phyloP scores from a whole-genome alignment of 1,284 basidiomycete genomes.

The Malassezia globosa region DNA sequence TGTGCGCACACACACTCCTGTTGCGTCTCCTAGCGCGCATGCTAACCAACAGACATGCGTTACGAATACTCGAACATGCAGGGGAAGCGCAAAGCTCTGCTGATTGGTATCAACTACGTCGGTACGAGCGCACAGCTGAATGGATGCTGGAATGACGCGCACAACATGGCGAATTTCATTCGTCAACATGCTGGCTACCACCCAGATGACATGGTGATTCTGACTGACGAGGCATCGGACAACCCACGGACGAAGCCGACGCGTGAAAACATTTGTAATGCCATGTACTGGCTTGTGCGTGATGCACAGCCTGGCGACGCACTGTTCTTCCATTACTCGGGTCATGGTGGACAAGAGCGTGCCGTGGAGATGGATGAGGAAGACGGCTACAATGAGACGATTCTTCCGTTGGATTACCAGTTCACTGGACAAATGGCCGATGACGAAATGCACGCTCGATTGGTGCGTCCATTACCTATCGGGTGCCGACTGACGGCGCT shows the following conservation, averaged over 20 bases:
- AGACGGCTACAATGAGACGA: conserved; percentile 46
- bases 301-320: conserved; percentile 41
- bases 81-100: conserved; percentile 44
- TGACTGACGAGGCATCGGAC: conserved; percentile 34
- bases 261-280: conserved; percentile 42
- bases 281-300: conserved; percentile 46
- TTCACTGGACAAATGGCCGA: conserved; percentile 43
- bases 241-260: conserved; percentile 42
- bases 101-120: conserved; percentile 46
- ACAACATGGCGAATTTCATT: conserved; percentile 44
- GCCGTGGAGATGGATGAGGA: conserved; percentile 43
- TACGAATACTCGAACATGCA: conserved; percentile 44
- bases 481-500: conserved; percentile 36
- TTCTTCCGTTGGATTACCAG: conserved; percentile 45
- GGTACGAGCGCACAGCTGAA: conserved; percentile 24
- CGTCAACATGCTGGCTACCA: conserved; percentile 37
- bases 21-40: too few species aligned
- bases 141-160: conserved; percentile 46
- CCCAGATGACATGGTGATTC: conserved; percentile 45
- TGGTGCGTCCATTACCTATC: conserved; percentile 42
- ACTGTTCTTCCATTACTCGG: conserved; percentile 46
- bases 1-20: conserved; percentile 2
- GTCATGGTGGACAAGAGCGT: conserved; percentile 45
- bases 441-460: conserved; percentile 43
- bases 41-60: conserved; percentile 17